Base-by-base conservation (phyloP, 768 basidiomycete genomes). In the Phanerodontia chrysosporium region DNA sequence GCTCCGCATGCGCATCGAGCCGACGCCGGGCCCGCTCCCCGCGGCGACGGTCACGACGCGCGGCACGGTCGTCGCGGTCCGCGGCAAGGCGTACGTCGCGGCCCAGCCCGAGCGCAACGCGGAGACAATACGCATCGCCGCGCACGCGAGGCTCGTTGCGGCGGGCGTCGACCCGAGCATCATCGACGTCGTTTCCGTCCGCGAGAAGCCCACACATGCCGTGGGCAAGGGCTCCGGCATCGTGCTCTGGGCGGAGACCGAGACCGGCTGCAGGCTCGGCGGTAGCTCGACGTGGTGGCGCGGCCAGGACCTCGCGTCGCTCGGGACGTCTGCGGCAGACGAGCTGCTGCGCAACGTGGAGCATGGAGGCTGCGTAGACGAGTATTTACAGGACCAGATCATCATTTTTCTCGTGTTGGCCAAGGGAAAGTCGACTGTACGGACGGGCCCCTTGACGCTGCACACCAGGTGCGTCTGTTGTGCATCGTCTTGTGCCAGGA, bases 361-460 rank as follows among this genome's bases (percentile, higher is more conserved):
- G 13, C 78, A 82, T n/a, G 86, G 78, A 6, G 89, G 88, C 28
- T 89, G 86, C 62, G 84, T 91, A 1, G 90, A 92, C 61, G 90
- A 81, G 58, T 74, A 80, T 66, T 58, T 82, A 65, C 81, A 89
- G 76, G 90, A 92, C 69, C 90, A 92, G 66, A 85, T 91, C 21
- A 83, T 91, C 48, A 80, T 91, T 36, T 85, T 90, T 66, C 82
- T 91, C 73, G 87, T 87, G 9, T 76, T 92, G 18, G 88, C 89
- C 9, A 70, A 84, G 51, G 88, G 88, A 3, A 77, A 64, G 25
- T 90, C 87, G 12, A 75, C 74, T 54, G 74, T 92, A 27, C 76
- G 74, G 48, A 79, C 72, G 25, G 80, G 82, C 1, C 86, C 83
- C 3, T 64, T 91, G 32, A 83, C 79, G 22, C 69, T 88, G 61